These are phyloP conservation scores for Pseudopithomyces maydicus DNA, from an alignment of 2,329 filamentous ascomycete genomes.

Conservation along the genomic window DNA sequence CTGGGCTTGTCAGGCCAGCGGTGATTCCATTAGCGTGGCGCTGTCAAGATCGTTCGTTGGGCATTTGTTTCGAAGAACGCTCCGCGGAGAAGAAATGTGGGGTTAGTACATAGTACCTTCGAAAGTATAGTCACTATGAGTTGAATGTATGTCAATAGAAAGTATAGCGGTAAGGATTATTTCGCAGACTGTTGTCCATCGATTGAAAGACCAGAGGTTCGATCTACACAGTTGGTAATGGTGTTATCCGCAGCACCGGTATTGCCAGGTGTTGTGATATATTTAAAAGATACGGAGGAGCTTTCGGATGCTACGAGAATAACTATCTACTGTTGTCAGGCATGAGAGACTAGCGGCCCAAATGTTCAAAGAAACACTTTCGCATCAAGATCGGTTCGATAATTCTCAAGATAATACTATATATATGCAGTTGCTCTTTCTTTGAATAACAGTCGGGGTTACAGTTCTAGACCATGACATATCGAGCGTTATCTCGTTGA, in stretches of 20 bases:
- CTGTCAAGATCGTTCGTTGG: background rate
- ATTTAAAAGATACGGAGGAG: slow-evolving; percentile 7
- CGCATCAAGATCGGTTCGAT: slow-evolving; percentile 7
- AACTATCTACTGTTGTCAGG: background rate
- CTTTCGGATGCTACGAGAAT: slow-evolving; percentile 14
- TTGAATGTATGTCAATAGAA: slow-evolving; percentile 12
- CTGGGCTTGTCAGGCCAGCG: slow-evolving; percentile 12
- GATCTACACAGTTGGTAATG: slow-evolving; percentile 14
- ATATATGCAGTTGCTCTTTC: slow-evolving; percentile 16
- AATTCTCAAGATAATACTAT: slow-evolving; percentile 19
- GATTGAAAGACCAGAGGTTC: background rate
- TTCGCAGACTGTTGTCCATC: slow-evolving; percentile 9
- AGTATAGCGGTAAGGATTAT: slow-evolving; percentile 11
- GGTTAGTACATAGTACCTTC: slow-evolving; percentile 15
- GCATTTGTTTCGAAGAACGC: slow-evolving; percentile 11
- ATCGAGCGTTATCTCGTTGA: slow-evolving; percentile 18
- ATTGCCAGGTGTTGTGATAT: slow-evolving; percentile 11
- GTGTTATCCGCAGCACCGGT: slow-evolving; percentile 15
- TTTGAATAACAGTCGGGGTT: slow-evolving; percentile 14
- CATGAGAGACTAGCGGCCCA: background rate
- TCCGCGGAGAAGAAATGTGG: slow-evolving; percentile 14
- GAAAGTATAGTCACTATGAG: slow-evolving; percentile 17
- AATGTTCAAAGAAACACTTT: background rate
- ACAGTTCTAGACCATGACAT: slow-evolving; percentile 13
- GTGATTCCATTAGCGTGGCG: slow-evolving; percentile 1